Base-by-base conservation (phyloP, 2,329 filamentous ascomycete genomes). In the Ascochyta rabiei region DNA sequence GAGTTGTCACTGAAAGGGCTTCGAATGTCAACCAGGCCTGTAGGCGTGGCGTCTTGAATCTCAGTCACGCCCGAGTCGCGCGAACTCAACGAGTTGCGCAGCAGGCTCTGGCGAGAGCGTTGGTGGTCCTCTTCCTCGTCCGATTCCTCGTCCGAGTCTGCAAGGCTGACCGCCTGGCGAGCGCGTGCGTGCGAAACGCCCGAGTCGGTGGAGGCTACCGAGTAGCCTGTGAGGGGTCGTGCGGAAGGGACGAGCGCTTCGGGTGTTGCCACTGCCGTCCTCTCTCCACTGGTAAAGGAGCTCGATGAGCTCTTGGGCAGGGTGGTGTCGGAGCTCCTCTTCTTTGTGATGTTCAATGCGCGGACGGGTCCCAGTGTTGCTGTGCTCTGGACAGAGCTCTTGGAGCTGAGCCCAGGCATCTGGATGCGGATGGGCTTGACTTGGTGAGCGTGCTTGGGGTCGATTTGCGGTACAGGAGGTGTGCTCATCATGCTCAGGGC, bases 391-490 rank as follows among this genome's bases (percentile, higher is more conserved):
- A 75, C 59, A 12, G 74, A 72, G 57, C 72, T 68, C 46, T 69
- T 64, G 2, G 75, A 71, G 53, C 72, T 74, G 48, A 74, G 68
- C 30, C 67, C 62, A 6, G 78, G 78, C 70, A 80, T 78, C 61
- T 79, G 71, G 26, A 80, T 69, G 48, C 71, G 72, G 37, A 76
- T 66, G 6, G 71, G 67, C 49, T 68, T 67, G 1, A 62, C 53
- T 19, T 53, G 44, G 28, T 57, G 48, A 15, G 62, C 57, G 54
- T 75, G 71, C 57, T 82, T 82, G 60, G 82, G 85, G 66, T 92
- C 87, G 64, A 95, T 86, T 53, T 80, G 79, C 6, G 90, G 89
- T 6, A 93, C 87, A 0, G 90, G 90, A 3, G 91, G 90, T 16
- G 89, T 81, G 52, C 46, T 55, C 12, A 78, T 71, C 3, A 72